Base-by-base conservation (phyloP, 164 flowering plant species). In the Magnolia changhungtana region DNA sequence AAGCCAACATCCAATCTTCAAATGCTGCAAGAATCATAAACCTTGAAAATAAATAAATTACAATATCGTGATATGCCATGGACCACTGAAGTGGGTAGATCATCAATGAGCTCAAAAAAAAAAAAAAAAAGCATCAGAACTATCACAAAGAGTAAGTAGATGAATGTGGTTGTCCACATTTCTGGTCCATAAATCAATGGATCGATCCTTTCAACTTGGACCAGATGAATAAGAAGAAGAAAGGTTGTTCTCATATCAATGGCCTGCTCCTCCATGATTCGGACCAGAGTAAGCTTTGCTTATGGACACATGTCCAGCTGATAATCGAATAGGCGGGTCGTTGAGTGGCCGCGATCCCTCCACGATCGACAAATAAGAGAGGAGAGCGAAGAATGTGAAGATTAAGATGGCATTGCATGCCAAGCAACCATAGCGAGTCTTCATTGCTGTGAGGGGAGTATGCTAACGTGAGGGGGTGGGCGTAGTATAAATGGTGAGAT, bases 211-310 rank as follows among this genome's bases (percentile, higher is more conserved):
- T 6, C 64, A 61, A 19, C 64, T 18, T 7, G 65, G 21, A 16
- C 23, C 5, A 7, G 68, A 65, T 21, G 16, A 65, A 23, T 65
- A 29, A 65, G 29, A 65, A 21, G 29, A 23, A 23, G 14, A 8
- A 9, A 8, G 14, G 21, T 9, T 23, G 13, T n/a, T n/a, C 19
- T 18, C 68, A 23, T 11, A 24, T 65, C 68, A 65, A 24, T 65
- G 68, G 68, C 68, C 68, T 2, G 31, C 68, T 23, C 68, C 68
- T 65, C 68, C 68, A 3, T 65, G 68, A 23, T 23, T 65, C 27
- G 68, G 68, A 65, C 68, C 68, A 65, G 68, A 65, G 68, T 65
- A 65, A 2, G 68, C 68, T 65, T 13, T 9, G 11, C 21, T 7
- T 29, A 65, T 37, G 45, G 45, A 37, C 29, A 65, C 21, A 23